A percentile compares a stretch with the other conserved stretches of the same genome.
These are phyloP conservation scores for Gelatoporia subvermispora DNA, from an alignment of 768 basidiomycete species.

Conservation along the genomic window DNA sequence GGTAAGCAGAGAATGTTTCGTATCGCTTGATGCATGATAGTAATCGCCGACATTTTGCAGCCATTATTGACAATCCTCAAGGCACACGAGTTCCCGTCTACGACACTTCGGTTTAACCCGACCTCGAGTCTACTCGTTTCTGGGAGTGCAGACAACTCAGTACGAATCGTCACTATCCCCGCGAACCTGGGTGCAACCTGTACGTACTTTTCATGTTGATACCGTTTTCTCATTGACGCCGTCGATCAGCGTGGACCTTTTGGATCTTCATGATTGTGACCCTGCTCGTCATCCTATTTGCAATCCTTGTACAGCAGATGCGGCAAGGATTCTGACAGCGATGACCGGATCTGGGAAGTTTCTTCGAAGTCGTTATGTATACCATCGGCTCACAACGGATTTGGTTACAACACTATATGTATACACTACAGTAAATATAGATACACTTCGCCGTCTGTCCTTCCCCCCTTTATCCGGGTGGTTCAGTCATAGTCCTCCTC, in stretches of 20 bases:
- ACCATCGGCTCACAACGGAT: constrained; percentile 2
- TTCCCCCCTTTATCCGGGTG: no score
- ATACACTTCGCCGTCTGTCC: no score
- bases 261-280: constrained; percentile 24
- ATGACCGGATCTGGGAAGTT: not conserved
- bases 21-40: not conserved
- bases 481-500: constrained; percentile 80
- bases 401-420: constrained; percentile 8
- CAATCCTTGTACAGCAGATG: constrained; percentile 23
- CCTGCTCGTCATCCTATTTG: constrained; percentile 28
- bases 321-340: not conserved
- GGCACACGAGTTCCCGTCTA: constrained; percentile 93
- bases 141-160: constrained; percentile 85
- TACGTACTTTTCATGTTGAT: constrained; percentile 31
- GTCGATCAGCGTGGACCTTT: constrained; percentile 23
- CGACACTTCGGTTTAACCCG: constrained; percentile 85
- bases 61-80: constrained; percentile 84
- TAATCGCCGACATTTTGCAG: constrained; percentile 35
- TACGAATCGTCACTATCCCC: constrained; percentile 78
- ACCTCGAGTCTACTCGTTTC: constrained; percentile 76
- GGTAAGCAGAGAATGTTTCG: constrained; percentile 40
- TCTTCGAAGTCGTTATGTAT: constrained; percentile 3
- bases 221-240: not conserved
- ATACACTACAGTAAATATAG: constrained; percentile 19
- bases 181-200: constrained; percentile 44